phyloP scores from a whole-genome alignment of 2,329 filamentous ascomycete genomes.

The Hymenoscyphus repandus region DNA sequence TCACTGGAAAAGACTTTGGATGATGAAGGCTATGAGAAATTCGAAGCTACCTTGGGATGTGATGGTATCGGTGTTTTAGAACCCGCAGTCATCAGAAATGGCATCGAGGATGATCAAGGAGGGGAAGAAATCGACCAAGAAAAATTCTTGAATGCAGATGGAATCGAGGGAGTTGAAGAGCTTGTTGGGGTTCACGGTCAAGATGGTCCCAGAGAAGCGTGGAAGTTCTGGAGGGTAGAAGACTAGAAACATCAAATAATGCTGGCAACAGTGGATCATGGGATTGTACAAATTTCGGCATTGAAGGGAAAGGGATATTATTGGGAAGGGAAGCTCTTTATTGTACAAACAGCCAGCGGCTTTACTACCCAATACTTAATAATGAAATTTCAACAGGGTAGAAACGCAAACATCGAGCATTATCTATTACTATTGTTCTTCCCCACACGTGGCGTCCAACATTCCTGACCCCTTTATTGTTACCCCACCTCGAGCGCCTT shows the following conservation, averaged over 20 bases:
- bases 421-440: too few species aligned
- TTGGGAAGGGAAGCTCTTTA: neutral
- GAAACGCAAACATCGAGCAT: neutral
- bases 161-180: conserved; percentile 77
- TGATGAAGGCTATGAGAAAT: conserved; percentile 73
- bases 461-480: conserved; percentile 6
- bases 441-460: too few species aligned
- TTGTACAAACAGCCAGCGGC: too few species aligned
- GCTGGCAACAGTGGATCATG: conserved; percentile 19
- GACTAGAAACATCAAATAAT: conserved; percentile 15
- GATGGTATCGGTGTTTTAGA: conserved; percentile 92
- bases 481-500: conserved; percentile 10
- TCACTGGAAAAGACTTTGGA: conserved; percentile 61
- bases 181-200: conserved; percentile 75
- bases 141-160: conserved; percentile 77
- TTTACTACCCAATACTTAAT: neutral
- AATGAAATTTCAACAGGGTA: conserved; percentile 1
- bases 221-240: conserved; percentile 79
- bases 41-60: conserved; percentile 84
- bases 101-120: conserved; percentile 69
- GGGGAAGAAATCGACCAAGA: conserved; percentile 93
- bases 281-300: neutral
- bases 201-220: conserved; percentile 66
- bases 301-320: neutral
- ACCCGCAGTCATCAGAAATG: conserved; percentile 86